Conservation (phyloP, 1,284 basidiomycete genomes). For the Phellopilus nigrolimitatus region DNA sequence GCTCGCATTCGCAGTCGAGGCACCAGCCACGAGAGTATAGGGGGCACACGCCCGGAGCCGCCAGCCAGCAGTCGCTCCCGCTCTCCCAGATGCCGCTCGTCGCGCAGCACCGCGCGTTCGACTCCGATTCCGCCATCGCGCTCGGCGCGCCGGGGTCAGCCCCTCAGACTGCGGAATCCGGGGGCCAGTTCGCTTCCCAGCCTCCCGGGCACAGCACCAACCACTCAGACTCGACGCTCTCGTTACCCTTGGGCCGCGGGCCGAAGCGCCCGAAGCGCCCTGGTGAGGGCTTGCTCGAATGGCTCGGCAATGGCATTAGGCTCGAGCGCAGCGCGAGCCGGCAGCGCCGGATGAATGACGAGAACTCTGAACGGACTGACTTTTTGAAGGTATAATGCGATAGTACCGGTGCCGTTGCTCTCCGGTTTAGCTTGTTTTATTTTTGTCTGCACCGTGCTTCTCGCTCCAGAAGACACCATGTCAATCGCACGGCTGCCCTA, state of each 20-base stretch:
- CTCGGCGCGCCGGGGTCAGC: not conserved
- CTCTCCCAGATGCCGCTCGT: not conserved
- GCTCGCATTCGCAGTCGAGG: not conserved
- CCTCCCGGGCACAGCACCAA: conserved; percentile 1
- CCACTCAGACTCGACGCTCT: not conserved
- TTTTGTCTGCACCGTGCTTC: conserved; percentile 1
- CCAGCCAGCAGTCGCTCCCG: not conserved
- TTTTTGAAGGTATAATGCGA: conserved; percentile 18
- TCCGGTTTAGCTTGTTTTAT: not conserved
- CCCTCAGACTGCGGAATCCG: conserved; percentile 1
- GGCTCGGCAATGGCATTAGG: conserved; percentile 13
- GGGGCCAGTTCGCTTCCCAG: not conserved
- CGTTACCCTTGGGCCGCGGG: not conserved
- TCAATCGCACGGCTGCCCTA: too few species aligned
- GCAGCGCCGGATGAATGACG: conserved; percentile 11
- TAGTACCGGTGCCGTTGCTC: too few species aligned
- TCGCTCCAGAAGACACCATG: too few species aligned
- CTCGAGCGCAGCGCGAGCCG: conserved; percentile 5
- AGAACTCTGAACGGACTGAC: conserved; percentile 15
- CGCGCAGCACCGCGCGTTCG: not conserved
- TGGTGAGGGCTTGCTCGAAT: conserved; percentile 15
- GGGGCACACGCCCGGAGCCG: not conserved
- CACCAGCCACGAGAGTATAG: not conserved
- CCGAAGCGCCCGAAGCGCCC: conserved; percentile 13
- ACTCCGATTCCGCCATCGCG: not conserved